Conservation (phyloP, 2,329 filamentous ascomycete genomes). For the Bipolaris cookei region DNA sequence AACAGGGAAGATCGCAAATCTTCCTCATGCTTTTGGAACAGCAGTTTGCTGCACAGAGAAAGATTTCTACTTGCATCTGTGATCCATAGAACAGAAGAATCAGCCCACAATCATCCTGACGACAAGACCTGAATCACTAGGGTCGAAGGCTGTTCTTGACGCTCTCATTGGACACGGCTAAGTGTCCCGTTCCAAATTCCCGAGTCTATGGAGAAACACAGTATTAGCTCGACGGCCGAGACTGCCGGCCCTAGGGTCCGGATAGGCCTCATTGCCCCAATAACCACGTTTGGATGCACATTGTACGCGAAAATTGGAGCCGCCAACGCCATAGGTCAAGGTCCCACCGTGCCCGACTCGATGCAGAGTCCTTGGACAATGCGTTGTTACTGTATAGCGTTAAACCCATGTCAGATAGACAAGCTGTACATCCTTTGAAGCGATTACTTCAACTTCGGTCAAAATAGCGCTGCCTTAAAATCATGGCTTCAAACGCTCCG, state of each 20-base stretch:
- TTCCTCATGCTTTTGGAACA: neutral
- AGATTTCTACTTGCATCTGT: neutral
- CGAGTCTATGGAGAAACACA: conserved; percentile 6
- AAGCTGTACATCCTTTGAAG: conserved; percentile 5
- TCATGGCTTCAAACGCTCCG: conserved; percentile 20
- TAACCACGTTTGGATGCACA: conserved; percentile 15
- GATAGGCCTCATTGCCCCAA: conserved; percentile 1
- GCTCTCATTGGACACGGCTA: conserved; percentile 11
- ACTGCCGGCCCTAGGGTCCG: conserved; percentile 4
- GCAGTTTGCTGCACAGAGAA: neutral
- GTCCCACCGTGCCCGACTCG: conserved; percentile 3
- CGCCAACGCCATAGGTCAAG: conserved; percentile 15
- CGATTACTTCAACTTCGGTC: conserved; percentile 10
- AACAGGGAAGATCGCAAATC: neutral
- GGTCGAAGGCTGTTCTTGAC: neutral
- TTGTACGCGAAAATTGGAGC: conserved; percentile 15
- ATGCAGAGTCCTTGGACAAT: conserved; percentile 4
- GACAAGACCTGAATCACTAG: conserved; percentile 1
- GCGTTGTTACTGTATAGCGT: conserved; percentile 7
- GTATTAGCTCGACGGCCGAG: conserved; percentile 11
- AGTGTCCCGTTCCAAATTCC: conserved; percentile 6
- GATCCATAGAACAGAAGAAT: conserved; percentile 1
- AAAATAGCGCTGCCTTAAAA: conserved; percentile 5
- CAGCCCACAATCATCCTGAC: conserved; percentile 8
- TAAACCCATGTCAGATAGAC: conserved; percentile 8